Conservation (phyloP, 352 stramenopile species). For the Phytophthora citricola region DNA sequence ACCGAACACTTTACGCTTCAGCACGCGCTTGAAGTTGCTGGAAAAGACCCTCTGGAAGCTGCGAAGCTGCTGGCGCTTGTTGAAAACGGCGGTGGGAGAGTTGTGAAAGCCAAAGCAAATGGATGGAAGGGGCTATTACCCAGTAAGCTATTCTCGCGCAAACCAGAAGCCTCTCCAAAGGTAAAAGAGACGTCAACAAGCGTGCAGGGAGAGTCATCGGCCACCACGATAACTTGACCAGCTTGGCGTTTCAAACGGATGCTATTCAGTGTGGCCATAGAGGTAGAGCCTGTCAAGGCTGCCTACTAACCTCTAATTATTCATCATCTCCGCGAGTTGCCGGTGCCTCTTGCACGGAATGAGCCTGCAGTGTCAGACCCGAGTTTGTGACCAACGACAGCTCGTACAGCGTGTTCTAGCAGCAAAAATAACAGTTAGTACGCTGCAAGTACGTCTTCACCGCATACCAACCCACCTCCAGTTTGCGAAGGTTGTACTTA, state of each 20-base stretch:
- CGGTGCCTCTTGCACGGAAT: conserved; percentile 48
- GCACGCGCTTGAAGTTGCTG: conserved; percentile 64
- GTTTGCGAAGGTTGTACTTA: conserved; percentile 95
- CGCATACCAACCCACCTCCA: conserved; percentile 68
- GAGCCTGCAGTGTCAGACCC: conserved; percentile 55
- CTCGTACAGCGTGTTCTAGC: conserved; percentile 94
- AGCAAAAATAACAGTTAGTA: conserved; percentile 3
- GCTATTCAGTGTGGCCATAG: no score
- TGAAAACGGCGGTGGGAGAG: conserved; percentile 29
- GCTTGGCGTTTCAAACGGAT: background rate
- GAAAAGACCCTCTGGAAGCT: conserved; percentile 62
- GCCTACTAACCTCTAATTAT: conserved; percentile 12
- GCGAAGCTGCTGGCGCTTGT: conserved; percentile 64
- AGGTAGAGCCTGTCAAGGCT: no score
- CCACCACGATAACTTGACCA: conserved; percentile 14
- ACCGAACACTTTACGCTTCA: conserved; percentile 67
- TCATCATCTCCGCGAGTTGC: conserved; percentile 29
- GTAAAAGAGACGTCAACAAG: conserved; percentile 24
- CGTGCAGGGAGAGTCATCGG: conserved; percentile 11
- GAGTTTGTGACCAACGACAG: conserved; percentile 84
- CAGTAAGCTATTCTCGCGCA: conserved; percentile 20
- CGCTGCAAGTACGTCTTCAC: background rate
- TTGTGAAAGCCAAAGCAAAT: conserved; percentile 11
- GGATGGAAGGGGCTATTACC: conserved; percentile 28
- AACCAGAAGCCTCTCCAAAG: conserved; percentile 2